Conservation (phyloP, 768 basidiomycete species). For the Lyophyllum semitale region DNA sequence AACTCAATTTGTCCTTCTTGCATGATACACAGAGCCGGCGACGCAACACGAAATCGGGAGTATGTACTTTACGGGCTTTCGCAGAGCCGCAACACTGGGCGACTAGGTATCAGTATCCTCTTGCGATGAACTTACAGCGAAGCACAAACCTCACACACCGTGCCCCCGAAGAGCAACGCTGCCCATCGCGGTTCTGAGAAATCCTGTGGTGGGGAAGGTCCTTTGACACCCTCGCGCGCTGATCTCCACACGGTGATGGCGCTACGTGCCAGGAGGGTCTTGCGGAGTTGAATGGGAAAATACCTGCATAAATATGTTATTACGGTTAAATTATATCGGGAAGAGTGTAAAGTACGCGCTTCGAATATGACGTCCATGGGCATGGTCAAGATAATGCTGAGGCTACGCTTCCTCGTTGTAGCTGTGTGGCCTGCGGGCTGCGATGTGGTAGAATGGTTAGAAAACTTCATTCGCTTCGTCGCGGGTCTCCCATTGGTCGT, state of each 20-base stretch:
- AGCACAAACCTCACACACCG: conserved; percentile 23
- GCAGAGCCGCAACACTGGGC: conserved; percentile 12
- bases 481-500: too few species aligned
- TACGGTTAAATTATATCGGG: not conserved
- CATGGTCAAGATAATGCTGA: conserved; percentile 20
- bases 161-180: conserved; percentile 23
- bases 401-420: not conserved
- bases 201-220: conserved; percentile 23
- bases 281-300: conserved; percentile 22
- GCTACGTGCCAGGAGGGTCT: conserved; percentile 16
- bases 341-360: conserved; percentile 3
- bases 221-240: conserved; percentile 13
- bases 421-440: not conserved
- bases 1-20: conserved; percentile 27
- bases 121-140: not conserved
- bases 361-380: conserved; percentile 30
- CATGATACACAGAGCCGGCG: conserved; percentile 27
- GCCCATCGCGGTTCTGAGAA: conserved; percentile 31
- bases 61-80: conserved; percentile 6
- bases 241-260: conserved; percentile 26
- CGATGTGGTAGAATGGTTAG: not conserved
- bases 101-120: not conserved
- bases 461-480: conserved; percentile 3
- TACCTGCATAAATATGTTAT: conserved; percentile 18
- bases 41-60: conserved; percentile 26